These are phyloP conservation scores for Sporothrix inflata DNA, from an alignment of 2,329 filamentous ascomycete species.

Conservation along the genomic window DNA sequence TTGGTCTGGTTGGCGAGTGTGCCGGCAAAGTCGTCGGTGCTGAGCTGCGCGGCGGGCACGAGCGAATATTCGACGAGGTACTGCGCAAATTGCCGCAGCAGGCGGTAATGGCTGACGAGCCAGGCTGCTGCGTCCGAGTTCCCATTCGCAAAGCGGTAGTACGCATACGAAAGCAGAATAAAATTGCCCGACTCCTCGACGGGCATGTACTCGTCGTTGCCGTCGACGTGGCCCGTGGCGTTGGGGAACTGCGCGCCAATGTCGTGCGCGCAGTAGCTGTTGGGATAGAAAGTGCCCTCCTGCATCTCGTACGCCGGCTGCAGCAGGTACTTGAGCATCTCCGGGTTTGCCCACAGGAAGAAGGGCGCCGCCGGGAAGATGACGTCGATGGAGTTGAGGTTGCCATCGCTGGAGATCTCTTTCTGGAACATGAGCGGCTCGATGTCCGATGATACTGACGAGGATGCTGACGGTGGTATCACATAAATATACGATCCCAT, in stretches of 20 bases:
- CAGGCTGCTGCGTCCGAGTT: conserved; percentile 52
- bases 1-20: conserved; percentile 76
- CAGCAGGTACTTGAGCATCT: conserved; percentile 77
- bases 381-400: conserved; percentile 84
- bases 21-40: conserved; percentile 76
- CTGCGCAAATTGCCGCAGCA: conserved; percentile 71
- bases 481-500: conserved; percentile 60
- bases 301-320: conserved; percentile 82
- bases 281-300: conserved; percentile 81
- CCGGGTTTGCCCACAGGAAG: conserved; percentile 82
- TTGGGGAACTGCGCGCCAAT: conserved; percentile 74
- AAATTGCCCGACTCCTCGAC: conserved; percentile 77
- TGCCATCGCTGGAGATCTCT: conserved; percentile 83
- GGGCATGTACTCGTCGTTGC: conserved; percentile 74
- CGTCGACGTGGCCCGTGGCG: conserved; percentile 72
- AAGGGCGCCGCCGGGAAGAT: conserved; percentile 87
- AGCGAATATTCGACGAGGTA: conserved; percentile 73
- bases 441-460: conserved; percentile 61
- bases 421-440: conserved; percentile 78
- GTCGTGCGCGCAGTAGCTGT: conserved; percentile 79
- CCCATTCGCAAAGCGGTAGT: conserved; percentile 55
- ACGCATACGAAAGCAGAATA: conserved; percentile 67
- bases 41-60: conserved; percentile 69
- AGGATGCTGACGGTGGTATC: conserved; percentile 6
- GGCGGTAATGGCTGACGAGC: conserved; percentile 59